A percentile compares a stretch with the other conserved stretches of the same genome.
These are phyloP conservation scores for Aspergillus persii DNA, from an alignment of 2,329 filamentous ascomycete genomes.

Conservation along the genomic window DNA sequence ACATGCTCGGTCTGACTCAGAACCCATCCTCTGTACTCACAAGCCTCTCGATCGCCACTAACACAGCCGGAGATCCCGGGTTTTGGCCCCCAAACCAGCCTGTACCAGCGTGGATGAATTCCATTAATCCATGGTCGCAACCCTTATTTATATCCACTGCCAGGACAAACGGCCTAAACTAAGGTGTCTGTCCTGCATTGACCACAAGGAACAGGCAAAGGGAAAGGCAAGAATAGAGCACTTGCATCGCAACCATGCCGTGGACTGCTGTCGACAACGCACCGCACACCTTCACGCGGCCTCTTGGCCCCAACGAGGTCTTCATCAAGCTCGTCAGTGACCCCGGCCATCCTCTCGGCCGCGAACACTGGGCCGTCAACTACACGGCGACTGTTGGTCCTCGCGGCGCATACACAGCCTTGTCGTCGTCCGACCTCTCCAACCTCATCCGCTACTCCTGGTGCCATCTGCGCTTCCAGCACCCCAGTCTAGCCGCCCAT, in stretches of 20 bases:
- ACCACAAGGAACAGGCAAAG: background rate
- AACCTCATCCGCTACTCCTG: background rate
- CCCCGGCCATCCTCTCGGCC: background rate
- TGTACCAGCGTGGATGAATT: too few species aligned
- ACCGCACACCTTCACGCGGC: background rate
- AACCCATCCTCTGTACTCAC: too few species aligned
- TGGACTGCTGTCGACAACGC: background rate
- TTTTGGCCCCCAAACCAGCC: too few species aligned
- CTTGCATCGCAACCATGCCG: background rate
- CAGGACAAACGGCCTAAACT: too few species aligned
- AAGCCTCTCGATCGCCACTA: too few species aligned
- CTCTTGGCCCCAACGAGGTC: background rate
- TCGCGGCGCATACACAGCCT: background rate
- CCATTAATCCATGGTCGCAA: too few species aligned
- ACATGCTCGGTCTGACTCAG: too few species aligned
- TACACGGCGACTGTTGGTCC: background rate
- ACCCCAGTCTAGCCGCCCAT: background rate
- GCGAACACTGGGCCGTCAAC: background rate
- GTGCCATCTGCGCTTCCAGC: background rate
- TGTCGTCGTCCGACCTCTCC: background rate
- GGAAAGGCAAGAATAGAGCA: too few species aligned
- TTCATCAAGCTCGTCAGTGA: background rate
- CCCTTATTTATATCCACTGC: too few species aligned
- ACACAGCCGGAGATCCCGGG: too few species aligned
- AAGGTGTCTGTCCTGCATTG: background rate